Base-by-base conservation (phyloP, 805 yeast species). In the Lipomyces orientalis region DNA sequence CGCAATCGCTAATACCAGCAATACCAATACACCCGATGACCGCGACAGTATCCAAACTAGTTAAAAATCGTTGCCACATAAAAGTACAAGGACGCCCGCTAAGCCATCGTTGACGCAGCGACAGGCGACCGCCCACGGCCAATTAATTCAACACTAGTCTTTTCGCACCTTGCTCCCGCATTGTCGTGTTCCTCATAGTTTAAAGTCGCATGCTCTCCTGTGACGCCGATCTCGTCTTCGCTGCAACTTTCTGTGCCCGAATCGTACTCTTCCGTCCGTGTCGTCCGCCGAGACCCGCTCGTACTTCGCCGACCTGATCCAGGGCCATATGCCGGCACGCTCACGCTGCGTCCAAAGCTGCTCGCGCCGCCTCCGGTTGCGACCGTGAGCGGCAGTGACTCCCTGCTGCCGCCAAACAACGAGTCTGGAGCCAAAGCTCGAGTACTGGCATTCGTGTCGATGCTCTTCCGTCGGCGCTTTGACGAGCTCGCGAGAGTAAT, bases 371-470 rank as follows among this genome's bases (percentile, higher is more conserved):
- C 58, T 2, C 60, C 59, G 33, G 70, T 59, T 3, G 71, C 71
- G 5, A 68, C 67, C 6, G 72, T 64, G 56, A 69, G 54, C 29
- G 66, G 71, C 39, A 69, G 39, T n/a, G 72, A 69, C 56, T 69
- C 72, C 10, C 71, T 52, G 37, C 71, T 68, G 9, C 64, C 68
- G 61, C 72, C 72, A 57, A 66, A 69, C 31, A 69, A 9, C n/a
- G 65, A 58, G 49, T 69, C 70, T 2, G 72, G 72, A 29, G 72
- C 72, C 29, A 69, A 63, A 43, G 72, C 72, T 6, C 70, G 67
- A 55, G 72, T 69, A 60, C 70, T 65, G 25, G 72, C 72, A 39
- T 69, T 69, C 46, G 72, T 69, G 43, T 69, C 72, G 19, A 69
- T 58, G 54, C 67, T 62, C 65, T 61, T 69, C 10, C 72, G 64